Evolutionary conservation across 768 basidiomycete genomes (phyloP), one percentile per base, ranked within the genome.

Genomic region (Myochromella boudieri): DNA sequence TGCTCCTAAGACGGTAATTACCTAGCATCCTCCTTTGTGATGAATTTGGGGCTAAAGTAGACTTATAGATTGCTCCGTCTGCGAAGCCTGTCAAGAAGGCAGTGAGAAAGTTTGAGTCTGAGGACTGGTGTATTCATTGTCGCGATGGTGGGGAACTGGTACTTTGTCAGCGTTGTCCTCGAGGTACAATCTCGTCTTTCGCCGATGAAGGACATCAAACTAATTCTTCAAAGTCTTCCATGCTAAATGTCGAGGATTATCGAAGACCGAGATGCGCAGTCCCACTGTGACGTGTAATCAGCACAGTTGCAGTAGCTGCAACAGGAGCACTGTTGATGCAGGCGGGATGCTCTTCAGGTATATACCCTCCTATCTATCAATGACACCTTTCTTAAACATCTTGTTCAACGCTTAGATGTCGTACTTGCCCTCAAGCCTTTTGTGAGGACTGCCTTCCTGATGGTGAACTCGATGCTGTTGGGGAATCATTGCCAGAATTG

Each of bases 311-410:
- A 46, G 58, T 7, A 56, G 48, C 3, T 84, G 82, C 57, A 12
- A 54, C 7, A 70, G 78, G 41, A 66, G 55, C 12, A 72, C 80
- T 0, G 43, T 57, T 1, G 74, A 78, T 17, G 67, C 72, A 1
- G 81, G 82, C 5, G 81, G 81, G 1, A 74, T 84, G 70, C 53
- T 84, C 24, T 83, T 81, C 59, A 67, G 81, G 81, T 81, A 49
- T 2, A 63, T 47, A 31, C 9, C 38, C 12, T 21, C 8, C 20
- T 29, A 4, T 6, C 14, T 8, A 15, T 11, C 22, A n/a, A 15
- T 10, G 14, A 28, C n/a, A 24, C 14, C 10, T 24, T 40, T 3
- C 21, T 17, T 6, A 24, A 46, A n/a, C 7, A 32, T 24, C 8
- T 33, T 26, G n/a, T 48, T 37, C 9, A n/a, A 26, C 17, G 24